Evolutionary conservation across 805 yeast genomes (phyloP).

Genomic region (Sugiyamaella americana): DNA sequence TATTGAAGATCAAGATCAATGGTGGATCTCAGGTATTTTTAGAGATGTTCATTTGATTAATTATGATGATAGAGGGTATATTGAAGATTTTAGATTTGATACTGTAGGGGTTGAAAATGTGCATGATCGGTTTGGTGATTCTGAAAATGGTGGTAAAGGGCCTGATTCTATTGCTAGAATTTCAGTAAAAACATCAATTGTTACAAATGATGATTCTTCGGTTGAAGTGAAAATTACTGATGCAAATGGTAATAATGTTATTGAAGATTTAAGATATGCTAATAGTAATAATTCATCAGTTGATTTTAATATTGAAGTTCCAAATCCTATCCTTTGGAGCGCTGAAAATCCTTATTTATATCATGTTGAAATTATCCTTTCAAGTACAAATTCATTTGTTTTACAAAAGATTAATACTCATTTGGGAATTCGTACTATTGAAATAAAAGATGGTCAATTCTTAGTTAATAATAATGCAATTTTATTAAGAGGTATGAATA

Average conservation of each 20-base stretch:
- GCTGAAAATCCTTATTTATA: slow-evolving; percentile 34
- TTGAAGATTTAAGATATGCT: background rate
- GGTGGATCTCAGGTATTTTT: slow-evolving; percentile 38
- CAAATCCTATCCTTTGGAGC: slow-evolving; percentile 30
- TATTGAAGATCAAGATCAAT: slow-evolving; percentile 37
- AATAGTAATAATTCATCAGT: background rate
- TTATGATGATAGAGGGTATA: slow-evolving; percentile 25
- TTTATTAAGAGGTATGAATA: slow-evolving; percentile 33
- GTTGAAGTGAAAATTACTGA: background rate
- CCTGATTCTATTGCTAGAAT: background rate
- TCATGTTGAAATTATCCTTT: slow-evolving; percentile 19
- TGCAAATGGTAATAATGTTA: background rate
- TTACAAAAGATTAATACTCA: slow-evolving; percentile 22
- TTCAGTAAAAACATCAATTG: slow-evolving; percentile 10
- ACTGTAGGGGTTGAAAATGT: slow-evolving; percentile 19
- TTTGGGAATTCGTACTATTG: slow-evolving; percentile 31
- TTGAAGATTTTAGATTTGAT: slow-evolving; percentile 28
- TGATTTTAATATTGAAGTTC: background rate
- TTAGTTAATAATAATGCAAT: slow-evolving; percentile 31
- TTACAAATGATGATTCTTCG: background rate
- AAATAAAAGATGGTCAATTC: slow-evolving; percentile 27
- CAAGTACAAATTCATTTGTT: slow-evolving; percentile 3
- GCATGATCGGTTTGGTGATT: slow-evolving; percentile 16
- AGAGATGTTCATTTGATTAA: slow-evolving; percentile 33
- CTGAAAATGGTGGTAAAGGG: background rate